phyloP scores from a whole-genome alignment of 768 basidiomycete species.

The Russula brevipes region DNA sequence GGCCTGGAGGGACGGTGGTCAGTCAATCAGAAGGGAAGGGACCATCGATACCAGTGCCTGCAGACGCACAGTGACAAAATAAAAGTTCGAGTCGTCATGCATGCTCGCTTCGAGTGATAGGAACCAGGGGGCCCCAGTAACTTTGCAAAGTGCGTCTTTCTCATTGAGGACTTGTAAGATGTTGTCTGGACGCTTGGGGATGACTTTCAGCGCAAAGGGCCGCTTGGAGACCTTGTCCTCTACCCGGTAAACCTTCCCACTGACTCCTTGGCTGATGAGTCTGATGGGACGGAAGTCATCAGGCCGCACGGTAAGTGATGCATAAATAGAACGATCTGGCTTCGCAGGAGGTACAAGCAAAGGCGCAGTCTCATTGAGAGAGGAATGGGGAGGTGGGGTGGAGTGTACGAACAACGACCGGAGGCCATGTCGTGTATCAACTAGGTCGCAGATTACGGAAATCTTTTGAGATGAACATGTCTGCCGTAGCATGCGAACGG shows the following conservation, averaged over 20 bases:
- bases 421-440: neutral
- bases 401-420: neutral
- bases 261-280: slow-evolving; percentile 21
- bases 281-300: slow-evolving; percentile 18
- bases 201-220: slow-evolving; percentile 19
- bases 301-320: neutral
- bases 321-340: neutral
- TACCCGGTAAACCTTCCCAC: slow-evolving; percentile 22
- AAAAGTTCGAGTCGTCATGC: slow-evolving; percentile 25
- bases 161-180: slow-evolving; percentile 12
- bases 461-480: neutral
- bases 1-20: neutral
- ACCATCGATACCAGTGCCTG: neutral
- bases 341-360: neutral
- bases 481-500: slow-evolving; percentile 6
- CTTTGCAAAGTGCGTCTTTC: slow-evolving; percentile 17
- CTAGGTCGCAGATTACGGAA: slow-evolving; percentile 1
- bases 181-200: slow-evolving; percentile 18
- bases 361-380: slow-evolving; percentile 12
- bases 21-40: slow-evolving; percentile 4
- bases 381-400: neutral
- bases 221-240: slow-evolving; percentile 16
- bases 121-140: slow-evolving; percentile 15
- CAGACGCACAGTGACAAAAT: slow-evolving; percentile 25
- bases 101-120: slow-evolving; percentile 24